Base-by-base conservation (phyloP, 2,329 filamentous ascomycete species). In the Penicillium sp. region DNA sequence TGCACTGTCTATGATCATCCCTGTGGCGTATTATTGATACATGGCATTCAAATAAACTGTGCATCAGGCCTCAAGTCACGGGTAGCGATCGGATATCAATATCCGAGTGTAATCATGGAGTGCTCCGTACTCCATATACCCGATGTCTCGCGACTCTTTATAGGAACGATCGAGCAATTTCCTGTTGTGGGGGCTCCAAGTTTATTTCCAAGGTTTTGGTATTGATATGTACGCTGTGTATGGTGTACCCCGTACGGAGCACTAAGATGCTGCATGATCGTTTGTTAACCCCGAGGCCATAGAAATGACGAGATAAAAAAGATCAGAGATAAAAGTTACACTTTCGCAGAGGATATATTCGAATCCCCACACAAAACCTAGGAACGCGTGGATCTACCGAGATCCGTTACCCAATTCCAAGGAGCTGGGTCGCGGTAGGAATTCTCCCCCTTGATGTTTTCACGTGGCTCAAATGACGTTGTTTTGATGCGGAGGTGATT, bases 361-460 rank as follows among this genome's bases (percentile, higher is more conserved):
- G 8, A 14, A n/a, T 43, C 14, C 13, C 42, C 24, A 22, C 34
- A 47, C 32, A 43, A 44, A 39, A 32, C 34, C 22, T 36, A n/a
- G 59, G 53, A 34, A 57, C 56, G 50, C 55, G 61, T 62, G 59
- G 62, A 61, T 63, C 61, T 60, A 58, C 60, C 57, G 59, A 62
- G 57, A 62, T 57, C 59, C 55, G 55, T 41, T 48, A 55, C 54
- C 62, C 62, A 61, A 57, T 57, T 1, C 62, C 62, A 16, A 45
- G 62, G 51, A n/a, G 21, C 51, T 50, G 51, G 51, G 51, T 24
- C 22, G 5, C 24, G 24, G 24, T 10, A 24, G 21, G 32, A 42
- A 39, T 29, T 24, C 14, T 27, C 10, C 5, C 11, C 27, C 24
- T 31, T 32, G 8, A 14, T n/a, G 38, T 42, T 41, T 52, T 48